Evolutionary conservation across 2,329 filamentous ascomycete species (phyloP), one percentile per base, ranked within the genome.

Genomic region (Colletotrichum orbiculare): DNA sequence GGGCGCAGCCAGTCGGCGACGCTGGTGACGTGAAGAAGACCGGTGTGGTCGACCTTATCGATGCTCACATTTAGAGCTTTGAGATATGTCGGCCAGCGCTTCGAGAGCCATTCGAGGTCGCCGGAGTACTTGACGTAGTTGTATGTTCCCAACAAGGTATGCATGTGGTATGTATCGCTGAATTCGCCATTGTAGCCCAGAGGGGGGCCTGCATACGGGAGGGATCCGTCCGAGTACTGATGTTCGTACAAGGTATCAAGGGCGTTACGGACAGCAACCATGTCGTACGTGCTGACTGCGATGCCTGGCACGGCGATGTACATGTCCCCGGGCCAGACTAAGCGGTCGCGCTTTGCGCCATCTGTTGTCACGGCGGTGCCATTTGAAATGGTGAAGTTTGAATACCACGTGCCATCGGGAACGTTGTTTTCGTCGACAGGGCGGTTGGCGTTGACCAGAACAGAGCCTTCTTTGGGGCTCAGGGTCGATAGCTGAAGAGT

Each of bases 251-350:
- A 73, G 35, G 68, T 69, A 59, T 77, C 80, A 12, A 87, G 70
- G 0, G 81, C 81, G 54, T 83, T 83, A 47, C 78, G 77, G 33
- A 85, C 75, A 39, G 79, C 79, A 45, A 82, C 74, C 9, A 68
- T 68, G 55, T 68, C 66, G 39, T 67, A 67, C 7, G 66, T 68
- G 34, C 64, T 67, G 37, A 68, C 59, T 15, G 66, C 58, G 12
- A 68, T 67, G 8, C 64, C 66, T 6, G 66, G 64, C 8, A 64
- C 56, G 34, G 66, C 66, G 50, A 87, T 84, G 4, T 81, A 81
- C 80, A 87, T 84, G 69, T 88, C 86, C 3, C 85, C 85, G 2
- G 86, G 83, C 84, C 85, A 88, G 2, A 87, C 82, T 4, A 85
- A 74, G 8, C 83, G 78, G 68, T 87, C 85, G 38, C 84, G 78